Conservation (phyloP, 345 rosid genomes). For the Noccaea caerulescens region DNA sequence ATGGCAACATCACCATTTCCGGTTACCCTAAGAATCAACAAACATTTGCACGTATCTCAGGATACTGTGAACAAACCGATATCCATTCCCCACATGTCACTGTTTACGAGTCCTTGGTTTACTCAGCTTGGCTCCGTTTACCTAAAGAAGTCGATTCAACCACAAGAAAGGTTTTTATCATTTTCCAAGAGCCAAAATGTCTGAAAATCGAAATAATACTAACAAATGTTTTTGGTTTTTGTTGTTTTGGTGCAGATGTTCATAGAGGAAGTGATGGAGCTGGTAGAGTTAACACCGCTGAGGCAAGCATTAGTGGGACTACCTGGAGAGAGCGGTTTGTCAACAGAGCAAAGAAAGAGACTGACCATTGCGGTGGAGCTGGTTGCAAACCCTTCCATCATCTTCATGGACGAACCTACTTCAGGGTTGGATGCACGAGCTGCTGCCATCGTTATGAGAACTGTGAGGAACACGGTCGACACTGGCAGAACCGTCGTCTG, state of each 20-base stretch:
- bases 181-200: conserved; percentile 8
- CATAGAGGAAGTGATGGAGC: conserved; percentile 89
- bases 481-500: conserved; percentile 92
- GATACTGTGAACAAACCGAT: conserved; percentile 80
- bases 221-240: conserved; percentile 6
- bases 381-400: conserved; percentile 91
- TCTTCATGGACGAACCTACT: conserved; percentile 96
- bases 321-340: conserved; percentile 84
- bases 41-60: conserved; percentile 80
- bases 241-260: conserved; percentile 59
- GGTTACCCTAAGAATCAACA: conserved; percentile 82
- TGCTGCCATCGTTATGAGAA: conserved; percentile 93
- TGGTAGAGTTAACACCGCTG: conserved; percentile 69
- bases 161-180: conserved; percentile 56
- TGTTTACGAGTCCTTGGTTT: conserved; percentile 72
- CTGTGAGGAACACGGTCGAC: conserved; percentile 90
- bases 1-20: conserved; percentile 66
- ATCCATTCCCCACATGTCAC: conserved; percentile 84
- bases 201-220: conserved; percentile 7
- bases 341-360: conserved; percentile 89
- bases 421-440: conserved; percentile 97
- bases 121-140: conserved; percentile 79
- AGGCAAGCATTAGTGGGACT: conserved; percentile 80
- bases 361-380: conserved; percentile 92
- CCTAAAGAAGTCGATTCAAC: conserved; percentile 53